Base-by-base conservation (phyloP, 2,329 filamentous ascomycete species). In the Diaporthe sp. region DNA sequence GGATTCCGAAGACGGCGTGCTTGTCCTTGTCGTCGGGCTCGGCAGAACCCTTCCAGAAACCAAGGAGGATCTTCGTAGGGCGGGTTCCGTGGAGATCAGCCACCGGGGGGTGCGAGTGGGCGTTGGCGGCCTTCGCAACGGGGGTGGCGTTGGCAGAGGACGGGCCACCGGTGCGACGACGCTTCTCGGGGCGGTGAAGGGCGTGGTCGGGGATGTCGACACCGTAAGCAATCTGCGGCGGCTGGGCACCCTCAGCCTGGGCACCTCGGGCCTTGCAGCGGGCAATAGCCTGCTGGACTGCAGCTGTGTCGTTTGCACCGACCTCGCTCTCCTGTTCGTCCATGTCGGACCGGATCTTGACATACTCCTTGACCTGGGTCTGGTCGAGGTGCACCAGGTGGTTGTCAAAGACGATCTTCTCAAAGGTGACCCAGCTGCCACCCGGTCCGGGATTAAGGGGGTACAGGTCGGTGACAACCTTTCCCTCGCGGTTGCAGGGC, bases 401-500 rank as follows among this genome's bases (percentile, higher is more conserved):
- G 10, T 87, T 81, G 3, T 89, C 88, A 79, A 92, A 92, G 31
- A 91, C 87, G 42, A 92, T 86, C 28, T 89, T 86, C 75, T 91
- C 89, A 78, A 92, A 92, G 0, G 90, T 92, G 34, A 92, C 90
- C 91, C 90, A 92, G 80, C 90, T 92, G 72, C 90, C 90, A 31
- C 90, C 90, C 1, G 90, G 89, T 0, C 90, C 91, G 3, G 89
- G 87, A 1, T 90, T 90, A 5, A 91, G 79, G 44, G 89, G 84
- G 80, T 86, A 86, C 39, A 86, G 83, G 55, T 84, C 80, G 8
- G 86, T 84, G 39, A 92, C 84, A 3, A 84, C 79, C 15, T 88
- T 85, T 17, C 89, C 89, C 3, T 83, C 80, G 31, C 88, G 86
- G 60, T 87, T 90, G 67, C 84, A 83, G 0, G 85, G 83, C 78